Evolutionary conservation across 1,139 yeast genomes (phyloP).

Genomic region (Kluyveromyces marxianus): DNA sequence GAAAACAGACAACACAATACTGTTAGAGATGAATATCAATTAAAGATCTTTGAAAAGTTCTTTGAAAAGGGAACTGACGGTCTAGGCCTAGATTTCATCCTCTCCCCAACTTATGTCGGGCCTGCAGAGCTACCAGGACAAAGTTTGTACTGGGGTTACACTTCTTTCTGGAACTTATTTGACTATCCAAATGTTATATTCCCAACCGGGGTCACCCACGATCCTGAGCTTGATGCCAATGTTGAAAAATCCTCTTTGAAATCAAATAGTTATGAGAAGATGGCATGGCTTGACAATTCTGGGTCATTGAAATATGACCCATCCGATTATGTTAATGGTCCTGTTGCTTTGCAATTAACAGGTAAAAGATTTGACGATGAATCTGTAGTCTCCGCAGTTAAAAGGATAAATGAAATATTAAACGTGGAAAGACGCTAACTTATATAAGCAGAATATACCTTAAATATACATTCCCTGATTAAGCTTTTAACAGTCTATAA

Average conservation of each 20-base stretch:
- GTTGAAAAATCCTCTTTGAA: slow-evolving; percentile 16
- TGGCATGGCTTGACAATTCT: slow-evolving; percentile 21
- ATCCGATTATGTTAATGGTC: slow-evolving; percentile 41
- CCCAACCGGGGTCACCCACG: slow-evolving; percentile 57
- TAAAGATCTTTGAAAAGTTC: slow-evolving; percentile 42
- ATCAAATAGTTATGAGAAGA: slow-evolving; percentile 18
- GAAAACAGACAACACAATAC: slow-evolving; percentile 32
- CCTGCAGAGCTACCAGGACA: slow-evolving; percentile 64
- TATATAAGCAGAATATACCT: too few relatives aligned
- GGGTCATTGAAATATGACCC: slow-evolving; percentile 30
- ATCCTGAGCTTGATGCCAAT: slow-evolving; percentile 26
- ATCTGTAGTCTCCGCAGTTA: slow-evolving; percentile 41
- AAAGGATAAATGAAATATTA: slow-evolving; percentile 15
- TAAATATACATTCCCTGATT: too few relatives aligned
- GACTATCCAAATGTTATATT: slow-evolving; percentile 56
- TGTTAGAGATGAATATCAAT: slow-evolving; percentile 51
- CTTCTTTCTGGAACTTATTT: slow-evolving; percentile 56
- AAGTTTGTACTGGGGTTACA: slow-evolving; percentile 69
- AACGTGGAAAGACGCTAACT: slow-evolving; percentile 9
- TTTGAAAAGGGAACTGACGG: slow-evolving; percentile 31
- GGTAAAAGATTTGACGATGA: slow-evolving; percentile 49
- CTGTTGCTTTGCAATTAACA: slow-evolving; percentile 44
- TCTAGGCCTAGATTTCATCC: slow-evolving; percentile 56
- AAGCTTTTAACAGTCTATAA: too few relatives aligned
- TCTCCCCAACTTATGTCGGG: slow-evolving; percentile 62